These are phyloP conservation scores for Agapanthus africanus DNA, from an alignment of 106 monocot species.

Conservation along the genomic window DNA sequence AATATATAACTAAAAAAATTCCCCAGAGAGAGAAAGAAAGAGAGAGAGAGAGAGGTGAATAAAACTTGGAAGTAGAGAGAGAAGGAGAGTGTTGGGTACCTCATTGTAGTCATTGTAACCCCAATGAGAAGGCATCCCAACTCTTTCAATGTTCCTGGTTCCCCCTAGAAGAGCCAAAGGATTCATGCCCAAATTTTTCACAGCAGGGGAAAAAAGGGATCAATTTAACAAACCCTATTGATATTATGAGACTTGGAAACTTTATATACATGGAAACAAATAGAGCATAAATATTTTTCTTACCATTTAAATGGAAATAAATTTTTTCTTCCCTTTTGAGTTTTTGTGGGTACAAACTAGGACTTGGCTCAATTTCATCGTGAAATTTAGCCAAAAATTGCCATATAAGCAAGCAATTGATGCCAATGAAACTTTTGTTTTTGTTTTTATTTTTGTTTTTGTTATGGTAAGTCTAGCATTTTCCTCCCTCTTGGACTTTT, in stretches of 20 bases:
- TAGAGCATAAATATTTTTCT: not conserved
- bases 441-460: not conserved
- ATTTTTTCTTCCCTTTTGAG: not conserved
- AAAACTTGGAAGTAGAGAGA: no score
- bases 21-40: not conserved
- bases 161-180: not conserved
- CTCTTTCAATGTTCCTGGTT: not conserved
- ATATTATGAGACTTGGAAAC: not conserved
- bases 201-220: not conserved
- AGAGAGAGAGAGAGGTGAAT: no score
- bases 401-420: not conserved
- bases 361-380: not conserved
- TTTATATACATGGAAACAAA: not conserved
- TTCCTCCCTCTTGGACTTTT: not conserved
- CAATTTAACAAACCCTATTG: not conserved
- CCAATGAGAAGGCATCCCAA: not conserved
- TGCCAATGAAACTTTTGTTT: not conserved
- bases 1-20: not conserved
- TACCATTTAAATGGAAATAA: not conserved
- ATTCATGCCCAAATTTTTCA: not conserved
- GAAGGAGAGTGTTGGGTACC: not conserved
- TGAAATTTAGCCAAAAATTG: no score
- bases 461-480: not conserved
- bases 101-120: not conserved
- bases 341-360: not conserved